A percentile compares a stretch with the other conserved stretches of the same genome.
Conservation (phyloP, 2,329 filamentous ascomycete genomes). For the Thermoascus crustaceus region DNA sequence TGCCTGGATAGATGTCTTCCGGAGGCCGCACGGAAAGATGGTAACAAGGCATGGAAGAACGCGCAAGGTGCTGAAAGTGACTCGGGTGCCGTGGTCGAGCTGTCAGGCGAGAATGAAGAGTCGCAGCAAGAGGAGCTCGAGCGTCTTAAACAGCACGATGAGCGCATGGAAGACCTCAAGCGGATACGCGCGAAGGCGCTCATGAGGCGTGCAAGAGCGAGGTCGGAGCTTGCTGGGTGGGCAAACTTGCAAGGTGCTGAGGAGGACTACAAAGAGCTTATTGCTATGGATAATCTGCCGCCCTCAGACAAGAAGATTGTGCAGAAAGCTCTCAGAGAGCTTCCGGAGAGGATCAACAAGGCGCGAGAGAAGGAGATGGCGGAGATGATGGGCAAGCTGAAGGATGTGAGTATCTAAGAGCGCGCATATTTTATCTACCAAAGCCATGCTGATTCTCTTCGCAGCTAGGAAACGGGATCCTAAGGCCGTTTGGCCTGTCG, state of each 20-base stretch:
- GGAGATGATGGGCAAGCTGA: constrained; percentile 97
- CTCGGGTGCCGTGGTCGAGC: constrained; percentile 38
- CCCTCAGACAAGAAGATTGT: constrained; percentile 61
- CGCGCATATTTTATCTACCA: neutral
- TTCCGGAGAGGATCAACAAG: constrained; percentile 63
- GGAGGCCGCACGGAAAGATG: constrained; percentile 38
- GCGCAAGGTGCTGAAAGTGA: constrained; percentile 21
- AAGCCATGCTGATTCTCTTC: constrained; percentile 9
- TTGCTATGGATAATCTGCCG: constrained; percentile 51
- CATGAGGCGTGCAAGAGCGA: constrained; percentile 67
- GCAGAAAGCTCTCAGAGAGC: constrained; percentile 52
- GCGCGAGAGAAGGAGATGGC: constrained; percentile 82
- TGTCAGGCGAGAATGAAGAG: constrained; percentile 35
- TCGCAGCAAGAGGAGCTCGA: constrained; percentile 36
- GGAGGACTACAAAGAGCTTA: constrained; percentile 68
- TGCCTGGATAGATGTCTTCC: constrained; percentile 46
- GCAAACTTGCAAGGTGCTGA: constrained; percentile 68
- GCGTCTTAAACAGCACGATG: constrained; percentile 36
- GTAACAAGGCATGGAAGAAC: constrained; percentile 22
- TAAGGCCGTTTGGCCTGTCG: constrained; percentile 88
- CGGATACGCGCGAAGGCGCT: constrained; percentile 77
- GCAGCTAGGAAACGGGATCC: constrained; percentile 75
- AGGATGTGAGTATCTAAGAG: constrained; percentile 49
- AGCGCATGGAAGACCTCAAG: constrained; percentile 55
- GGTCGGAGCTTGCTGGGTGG: constrained; percentile 67